These are phyloP conservation scores for Hysterangium stoloniferum DNA, from an alignment of 768 basidiomycete genomes.

Conservation along the genomic window DNA sequence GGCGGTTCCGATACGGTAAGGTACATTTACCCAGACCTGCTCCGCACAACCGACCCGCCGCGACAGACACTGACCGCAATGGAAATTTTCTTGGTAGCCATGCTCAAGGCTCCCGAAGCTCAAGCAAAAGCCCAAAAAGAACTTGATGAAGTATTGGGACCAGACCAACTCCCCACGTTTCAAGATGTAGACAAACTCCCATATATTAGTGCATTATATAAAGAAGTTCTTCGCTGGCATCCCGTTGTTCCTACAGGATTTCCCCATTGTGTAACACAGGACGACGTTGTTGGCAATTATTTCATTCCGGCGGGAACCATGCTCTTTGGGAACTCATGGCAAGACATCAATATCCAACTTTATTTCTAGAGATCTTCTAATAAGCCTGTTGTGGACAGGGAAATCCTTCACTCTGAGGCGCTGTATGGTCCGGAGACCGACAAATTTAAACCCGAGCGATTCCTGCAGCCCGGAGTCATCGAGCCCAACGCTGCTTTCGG, in stretches of 20 bases:
- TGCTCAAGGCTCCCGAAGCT: conserved; percentile 11
- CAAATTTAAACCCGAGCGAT: conserved; percentile 18
- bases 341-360: neutral
- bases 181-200: conserved; percentile 1
- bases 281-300: conserved; percentile 30
- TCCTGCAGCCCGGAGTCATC: conserved; percentile 3
- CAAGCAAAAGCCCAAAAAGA: conserved; percentile 11
- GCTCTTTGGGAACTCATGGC: conserved; percentile 56
- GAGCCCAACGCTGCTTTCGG: neutral
- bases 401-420: conserved; percentile 17
- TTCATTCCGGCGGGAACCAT: conserved; percentile 50
- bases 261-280: neutral
- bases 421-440: conserved; percentile 18
- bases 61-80: conserved; percentile 11
- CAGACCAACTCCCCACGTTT: conserved; percentile 4
- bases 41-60: neutral
- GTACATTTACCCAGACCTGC: neutral
- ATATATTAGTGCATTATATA: conserved; percentile 5
- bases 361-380: neutral
- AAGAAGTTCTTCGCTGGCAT: conserved; percentile 8
- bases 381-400: conserved; percentile 11
- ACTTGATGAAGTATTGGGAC: conserved; percentile 4
- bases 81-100: conserved; percentile 10
- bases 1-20: conserved; percentile 11
- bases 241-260: conserved; percentile 4